Percentiles rank a stretch among this genome's conserved stretches.
Evolutionary conservation across 2,329 filamentous ascomycete species (phyloP).

Genomic region (Chaetomium olivaceum): DNA sequence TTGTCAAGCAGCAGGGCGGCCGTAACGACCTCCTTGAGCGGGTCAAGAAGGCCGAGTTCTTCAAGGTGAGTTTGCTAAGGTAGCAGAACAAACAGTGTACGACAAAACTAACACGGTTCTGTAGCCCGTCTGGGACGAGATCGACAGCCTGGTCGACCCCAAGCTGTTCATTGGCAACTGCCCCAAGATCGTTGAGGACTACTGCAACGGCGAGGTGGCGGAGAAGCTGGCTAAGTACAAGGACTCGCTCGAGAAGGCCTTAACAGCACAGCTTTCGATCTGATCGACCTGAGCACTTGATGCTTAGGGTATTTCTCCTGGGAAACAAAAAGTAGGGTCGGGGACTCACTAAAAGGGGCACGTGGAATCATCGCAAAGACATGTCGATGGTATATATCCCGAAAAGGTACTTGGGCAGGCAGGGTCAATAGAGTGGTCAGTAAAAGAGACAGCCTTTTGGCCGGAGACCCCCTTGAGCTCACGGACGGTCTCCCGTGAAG

Average conservation of each 20-base stretch:
- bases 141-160: conserved; percentile 67
- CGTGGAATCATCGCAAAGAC: neutral
- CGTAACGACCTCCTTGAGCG: conserved; percentile 80
- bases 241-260: conserved; percentile 25
- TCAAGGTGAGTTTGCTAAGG: conserved; percentile 43
- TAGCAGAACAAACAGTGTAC: too few relatives aligned
- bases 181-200: conserved; percentile 33
- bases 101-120: neutral
- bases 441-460: neutral
- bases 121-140: conserved; percentile 62
- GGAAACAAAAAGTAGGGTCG: neutral
- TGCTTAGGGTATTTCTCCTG: neutral
- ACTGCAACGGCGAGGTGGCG: conserved; percentile 32
- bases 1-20: conserved; percentile 62
- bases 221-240: conserved; percentile 30
- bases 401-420: neutral
- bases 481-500: neutral
- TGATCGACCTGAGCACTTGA: neutral
- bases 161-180: conserved; percentile 44
- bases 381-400: neutral
- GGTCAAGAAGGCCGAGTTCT: conserved; percentile 72
- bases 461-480: neutral
- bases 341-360: neutral
- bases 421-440: neutral
- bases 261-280: conserved; percentile 33